A percentile compares a stretch with the other conserved stretches of the same genome.
phyloP scores from a whole-genome alignment of 352 stramenopile genomes.

The Paralagenidium karlingii region DNA sequence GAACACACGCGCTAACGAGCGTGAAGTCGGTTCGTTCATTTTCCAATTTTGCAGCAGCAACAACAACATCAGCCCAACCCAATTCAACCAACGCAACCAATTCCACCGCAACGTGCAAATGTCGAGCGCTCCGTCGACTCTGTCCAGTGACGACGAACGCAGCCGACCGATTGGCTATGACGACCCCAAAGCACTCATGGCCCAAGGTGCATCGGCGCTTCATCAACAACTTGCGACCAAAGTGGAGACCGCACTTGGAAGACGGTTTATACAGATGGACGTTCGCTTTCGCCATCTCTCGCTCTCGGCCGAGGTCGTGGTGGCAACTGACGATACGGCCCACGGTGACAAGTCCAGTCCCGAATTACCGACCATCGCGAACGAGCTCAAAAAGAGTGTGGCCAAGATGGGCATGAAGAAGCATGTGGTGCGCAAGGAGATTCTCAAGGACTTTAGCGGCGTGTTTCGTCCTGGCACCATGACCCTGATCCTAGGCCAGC shows the following conservation, averaged over 20 bases:
- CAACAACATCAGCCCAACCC: too few relatives aligned
- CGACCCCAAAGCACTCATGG: too few relatives aligned
- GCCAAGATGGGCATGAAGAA: slow-evolving; percentile 13
- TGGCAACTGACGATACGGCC: slow-evolving; percentile 2
- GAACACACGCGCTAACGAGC: too few relatives aligned
- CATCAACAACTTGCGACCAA: background rate
- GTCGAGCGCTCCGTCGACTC: too few relatives aligned
- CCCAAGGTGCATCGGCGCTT: background rate
- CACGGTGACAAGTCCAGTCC: too few relatives aligned
- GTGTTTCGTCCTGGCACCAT: slow-evolving; percentile 29
- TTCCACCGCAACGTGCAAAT: too few relatives aligned
- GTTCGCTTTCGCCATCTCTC: slow-evolving; percentile 37
- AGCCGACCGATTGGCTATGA: too few relatives aligned
- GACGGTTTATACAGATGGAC: slow-evolving; percentile 39
- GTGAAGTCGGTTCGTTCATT: too few relatives aligned
- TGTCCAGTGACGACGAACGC: too few relatives aligned
- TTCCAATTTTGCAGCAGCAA: too few relatives aligned
- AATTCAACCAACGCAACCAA: too few relatives aligned
- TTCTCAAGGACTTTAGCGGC: slow-evolving; percentile 26
- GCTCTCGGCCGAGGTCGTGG: slow-evolving; percentile 23
- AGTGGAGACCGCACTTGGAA: too few relatives aligned
- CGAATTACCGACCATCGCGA: slow-evolving; percentile 24
- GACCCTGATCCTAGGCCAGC: slow-evolving; percentile 37
- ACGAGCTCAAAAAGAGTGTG: slow-evolving; percentile 12
- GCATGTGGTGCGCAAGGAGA: slow-evolving; percentile 30